A percentile compares a stretch with the other conserved stretches of the same genome.
phyloP scores from a whole-genome alignment of 2,329 filamentous ascomycete genomes.

The Thermoascus crustaceus region DNA sequence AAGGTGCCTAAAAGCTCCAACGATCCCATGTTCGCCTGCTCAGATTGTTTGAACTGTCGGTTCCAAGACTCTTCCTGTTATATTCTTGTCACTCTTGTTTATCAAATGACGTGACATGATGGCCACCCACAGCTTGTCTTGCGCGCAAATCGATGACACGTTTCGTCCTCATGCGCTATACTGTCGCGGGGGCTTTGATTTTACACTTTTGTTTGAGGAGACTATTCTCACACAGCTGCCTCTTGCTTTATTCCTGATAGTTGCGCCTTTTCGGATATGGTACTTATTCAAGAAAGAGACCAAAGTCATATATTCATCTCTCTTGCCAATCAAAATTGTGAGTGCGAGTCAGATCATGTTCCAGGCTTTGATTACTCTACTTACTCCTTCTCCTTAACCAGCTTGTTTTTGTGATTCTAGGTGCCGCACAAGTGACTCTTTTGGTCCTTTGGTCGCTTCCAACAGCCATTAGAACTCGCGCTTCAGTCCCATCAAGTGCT shows the following conservation, averaged over 20 bases:
- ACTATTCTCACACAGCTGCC: constrained; percentile 32
- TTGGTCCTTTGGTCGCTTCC: constrained; percentile 30
- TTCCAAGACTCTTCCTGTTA: background rate
- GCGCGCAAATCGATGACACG: constrained; percentile 27
- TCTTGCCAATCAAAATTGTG: constrained; percentile 28
- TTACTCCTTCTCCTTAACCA: constrained; percentile 11
- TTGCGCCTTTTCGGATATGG: constrained; percentile 26
- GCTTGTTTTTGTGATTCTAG: constrained; percentile 24
- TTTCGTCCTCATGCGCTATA: constrained; percentile 24
- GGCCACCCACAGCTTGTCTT: constrained; percentile 14
- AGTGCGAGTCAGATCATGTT: constrained; percentile 12
- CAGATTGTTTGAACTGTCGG: background rate
- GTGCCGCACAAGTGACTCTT: constrained; percentile 29
- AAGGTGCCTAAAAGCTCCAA: too few species aligned
- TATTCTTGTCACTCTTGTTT: background rate
- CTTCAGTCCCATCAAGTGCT: constrained; percentile 28
- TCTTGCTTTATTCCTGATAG: constrained; percentile 26
- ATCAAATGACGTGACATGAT: background rate
- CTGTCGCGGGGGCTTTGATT: constrained; percentile 36
- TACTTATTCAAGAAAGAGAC: constrained; percentile 27
- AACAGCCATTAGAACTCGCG: constrained; percentile 21
- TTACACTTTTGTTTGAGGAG: constrained; percentile 41
- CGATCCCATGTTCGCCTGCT: background rate
- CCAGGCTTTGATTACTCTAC: background rate
- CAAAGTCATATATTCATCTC: constrained; percentile 26